A percentile compares a stretch with the other conserved stretches of the same genome.
phyloP scores from a whole-genome alignment of 2,329 filamentous ascomycete species.

The Xenoacremonium recifei region DNA sequence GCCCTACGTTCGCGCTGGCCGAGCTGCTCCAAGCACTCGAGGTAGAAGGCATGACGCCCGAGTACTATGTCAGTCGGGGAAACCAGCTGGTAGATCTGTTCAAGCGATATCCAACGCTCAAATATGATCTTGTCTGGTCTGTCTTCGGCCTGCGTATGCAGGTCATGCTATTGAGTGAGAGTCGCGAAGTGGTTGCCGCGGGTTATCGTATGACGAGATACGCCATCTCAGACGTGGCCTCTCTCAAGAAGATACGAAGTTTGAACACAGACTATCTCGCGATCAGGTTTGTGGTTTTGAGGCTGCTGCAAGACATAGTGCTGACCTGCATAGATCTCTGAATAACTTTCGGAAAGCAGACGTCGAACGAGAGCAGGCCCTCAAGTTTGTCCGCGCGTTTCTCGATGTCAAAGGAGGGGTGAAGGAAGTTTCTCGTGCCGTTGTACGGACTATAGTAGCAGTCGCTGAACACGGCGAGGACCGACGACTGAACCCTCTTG shows the following conservation, averaged over 20 bases:
- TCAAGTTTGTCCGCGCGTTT: conserved; percentile 95
- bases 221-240: conserved; percentile 87
- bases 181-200: conserved; percentile 90
- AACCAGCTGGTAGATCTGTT: conserved; percentile 97
- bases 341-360: conserved; percentile 97
- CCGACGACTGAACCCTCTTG: conserved; percentile 64
- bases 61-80: conserved; percentile 92
- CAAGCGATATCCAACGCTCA: conserved; percentile 86
- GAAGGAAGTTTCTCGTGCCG: conserved; percentile 78
- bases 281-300: conserved; percentile 50
- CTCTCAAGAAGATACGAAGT: conserved; percentile 80
- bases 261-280: conserved; percentile 92
- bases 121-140: conserved; percentile 95
- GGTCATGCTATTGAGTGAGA: conserved; percentile 93
- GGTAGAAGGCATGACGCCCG: conserved; percentile 79
- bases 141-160: conserved; percentile 93
- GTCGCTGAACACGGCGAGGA: conserved; percentile 89
- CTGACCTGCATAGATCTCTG: conserved; percentile 57
- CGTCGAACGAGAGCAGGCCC: conserved; percentile 91
- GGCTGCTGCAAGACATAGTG: neutral
- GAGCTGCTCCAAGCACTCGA: conserved; percentile 91
- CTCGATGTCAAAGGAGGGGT: conserved; percentile 93
- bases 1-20: conserved; percentile 85
- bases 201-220: conserved; percentile 93
- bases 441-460: conserved; percentile 86